Evolutionary conservation across 2,329 filamentous ascomycete genomes (phyloP), one percentile per base, ranked within the genome.

Genomic region (Aulographum hederae): DNA sequence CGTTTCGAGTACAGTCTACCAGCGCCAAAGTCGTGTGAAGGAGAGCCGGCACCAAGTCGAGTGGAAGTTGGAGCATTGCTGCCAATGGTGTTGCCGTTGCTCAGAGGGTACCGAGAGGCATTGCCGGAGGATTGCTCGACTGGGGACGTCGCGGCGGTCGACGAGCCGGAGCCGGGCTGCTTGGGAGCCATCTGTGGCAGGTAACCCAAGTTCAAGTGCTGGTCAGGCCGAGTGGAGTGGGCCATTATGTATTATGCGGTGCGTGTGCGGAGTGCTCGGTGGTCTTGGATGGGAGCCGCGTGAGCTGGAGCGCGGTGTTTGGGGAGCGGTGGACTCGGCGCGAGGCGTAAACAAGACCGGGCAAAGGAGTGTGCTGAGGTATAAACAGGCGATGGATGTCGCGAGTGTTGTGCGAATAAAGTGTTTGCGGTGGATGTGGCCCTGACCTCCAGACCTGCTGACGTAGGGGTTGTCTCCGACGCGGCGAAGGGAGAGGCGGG

Each of bases 21-120:
- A 36, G 76, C 43, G 37, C 48, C 73, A 48, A 84, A 71, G 43
- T 95, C 89, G 61, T 93, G 85, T 57, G 85, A 94, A 46, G 89
- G 89, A 67, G 89, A 98, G 53, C 85, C 85, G 63, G 82, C 74
- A 63, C 85, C 84, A 49, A 86, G 78, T 61, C 86, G 64, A 59
- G 34, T 67, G 60, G 34, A 53, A 56, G 36, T 56, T 31, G 29
- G 11, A 21, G 11, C 56, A 38, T 58, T 47, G 34, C 52, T 52
- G 37, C 54, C 73, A 44, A 80, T 57, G 36, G 69, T 63, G 44
- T 69, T 70, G 30, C 76, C 62, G 39, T 78, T 60, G 36, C 73
- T 73, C 49, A 86, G 79, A 15, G 80, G 71, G 41, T 80, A 77
- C 56, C 82, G 73, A 43, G 74, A 57, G 36, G 63, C 56, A 45